Percentiles rank a stretch among this genome's conserved stretches.
Conservation (phyloP, 768 basidiomycete genomes). For the Boletus subparvulus region DNA sequence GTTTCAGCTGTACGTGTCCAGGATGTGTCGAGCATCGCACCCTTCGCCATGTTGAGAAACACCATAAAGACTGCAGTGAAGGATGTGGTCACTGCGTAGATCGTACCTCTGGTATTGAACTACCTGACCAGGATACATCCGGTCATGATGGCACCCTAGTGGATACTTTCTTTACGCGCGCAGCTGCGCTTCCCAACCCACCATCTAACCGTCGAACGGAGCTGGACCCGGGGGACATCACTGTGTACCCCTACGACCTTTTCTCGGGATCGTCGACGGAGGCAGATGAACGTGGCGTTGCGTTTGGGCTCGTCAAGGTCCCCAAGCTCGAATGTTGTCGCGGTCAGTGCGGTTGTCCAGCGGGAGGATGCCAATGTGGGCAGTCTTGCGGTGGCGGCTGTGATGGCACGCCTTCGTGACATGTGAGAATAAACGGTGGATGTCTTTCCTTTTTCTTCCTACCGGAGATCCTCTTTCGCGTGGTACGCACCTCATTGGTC, state of each 20-base stretch:
- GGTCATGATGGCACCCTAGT: slow-evolving; percentile 38
- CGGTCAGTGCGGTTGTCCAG: slow-evolving; percentile 58
- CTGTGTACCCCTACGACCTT: slow-evolving; percentile 41
- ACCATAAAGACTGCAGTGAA: slow-evolving; percentile 41
- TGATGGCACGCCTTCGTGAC: slow-evolving; percentile 6
- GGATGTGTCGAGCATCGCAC: slow-evolving; percentile 75
- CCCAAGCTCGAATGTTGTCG: slow-evolving; percentile 71
- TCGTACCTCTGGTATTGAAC: slow-evolving; percentile 41
- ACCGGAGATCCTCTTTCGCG: neutral
- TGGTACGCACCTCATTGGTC: neutral
- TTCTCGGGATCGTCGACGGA: slow-evolving; percentile 34
- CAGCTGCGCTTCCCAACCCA: slow-evolving; percentile 66
- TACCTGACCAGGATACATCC: slow-evolving; percentile 34
- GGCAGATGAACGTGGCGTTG: slow-evolving; percentile 39
- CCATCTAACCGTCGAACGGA: slow-evolving; percentile 43
- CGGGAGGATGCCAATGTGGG: slow-evolving; percentile 55
- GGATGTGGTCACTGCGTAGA: slow-evolving; percentile 68
- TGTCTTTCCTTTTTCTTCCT: neutral
- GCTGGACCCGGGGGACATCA: slow-evolving; percentile 52
- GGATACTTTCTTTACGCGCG: slow-evolving; percentile 64
- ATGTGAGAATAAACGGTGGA: neutral
- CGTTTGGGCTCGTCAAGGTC: slow-evolving; percentile 52
- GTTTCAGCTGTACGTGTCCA: slow-evolving; percentile 65
- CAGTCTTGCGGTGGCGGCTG: slow-evolving; percentile 56
- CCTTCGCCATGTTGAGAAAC: slow-evolving; percentile 39